These are phyloP conservation scores for Trichophyton benhamiae DNA, from an alignment of 2,329 filamentous ascomycete species.

Conservation along the genomic window DNA sequence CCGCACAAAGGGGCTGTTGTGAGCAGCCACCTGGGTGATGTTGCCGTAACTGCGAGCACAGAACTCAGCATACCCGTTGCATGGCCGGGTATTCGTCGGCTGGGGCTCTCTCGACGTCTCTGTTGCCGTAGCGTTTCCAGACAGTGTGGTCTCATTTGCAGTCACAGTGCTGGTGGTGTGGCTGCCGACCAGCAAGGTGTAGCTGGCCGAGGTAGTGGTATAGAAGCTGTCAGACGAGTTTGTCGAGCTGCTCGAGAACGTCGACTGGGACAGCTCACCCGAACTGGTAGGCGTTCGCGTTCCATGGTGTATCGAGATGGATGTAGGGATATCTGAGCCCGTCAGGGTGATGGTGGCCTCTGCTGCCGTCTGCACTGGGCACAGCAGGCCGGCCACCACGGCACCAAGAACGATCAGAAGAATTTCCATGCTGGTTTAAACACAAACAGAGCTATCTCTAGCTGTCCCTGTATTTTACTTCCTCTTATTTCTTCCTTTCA, in stretches of 20 bases:
- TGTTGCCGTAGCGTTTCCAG: constrained; percentile 37
- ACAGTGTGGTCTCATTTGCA: constrained; percentile 29
- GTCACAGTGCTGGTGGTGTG: constrained; percentile 17
- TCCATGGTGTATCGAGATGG: constrained; percentile 3
- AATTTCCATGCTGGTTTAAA: background rate
- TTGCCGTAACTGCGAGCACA: constrained; percentile 68
- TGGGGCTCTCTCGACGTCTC: constrained; percentile 35
- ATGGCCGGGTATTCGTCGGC: constrained; percentile 61
- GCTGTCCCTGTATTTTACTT: background rate
- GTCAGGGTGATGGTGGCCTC: constrained; percentile 5
- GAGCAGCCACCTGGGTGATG: constrained; percentile 63
- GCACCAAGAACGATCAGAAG: background rate
- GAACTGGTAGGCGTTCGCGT: constrained; percentile 13
- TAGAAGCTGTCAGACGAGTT: constrained; percentile 12
- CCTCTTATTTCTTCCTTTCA: background rate
- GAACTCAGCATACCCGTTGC: constrained; percentile 68
- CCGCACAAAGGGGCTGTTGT: constrained; percentile 69
- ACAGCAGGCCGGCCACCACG: background rate
- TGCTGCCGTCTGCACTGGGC: background rate
- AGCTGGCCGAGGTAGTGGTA: constrained; percentile 27
- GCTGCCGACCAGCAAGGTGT: constrained; percentile 30
- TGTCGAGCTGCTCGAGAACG: constrained; percentile 17
- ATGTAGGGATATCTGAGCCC: constrained; percentile 9
- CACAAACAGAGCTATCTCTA: background rate
- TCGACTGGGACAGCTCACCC: constrained; percentile 16